Evolutionary conservation across 2,329 filamentous ascomycete genomes (phyloP).

Genomic region (Alternaria brassicicola): DNA sequence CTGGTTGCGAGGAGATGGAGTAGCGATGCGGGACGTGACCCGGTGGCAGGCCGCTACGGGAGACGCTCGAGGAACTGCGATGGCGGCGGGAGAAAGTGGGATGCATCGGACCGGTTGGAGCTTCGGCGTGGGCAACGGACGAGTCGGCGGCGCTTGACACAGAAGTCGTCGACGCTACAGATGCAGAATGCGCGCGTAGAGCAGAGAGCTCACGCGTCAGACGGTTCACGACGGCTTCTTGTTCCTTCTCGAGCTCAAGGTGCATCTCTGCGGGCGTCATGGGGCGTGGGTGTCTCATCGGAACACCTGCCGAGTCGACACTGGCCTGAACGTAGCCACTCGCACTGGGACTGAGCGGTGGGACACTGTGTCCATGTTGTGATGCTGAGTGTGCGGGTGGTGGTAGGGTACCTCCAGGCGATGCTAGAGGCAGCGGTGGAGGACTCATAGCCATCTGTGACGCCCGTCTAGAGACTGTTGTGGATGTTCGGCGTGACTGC

Average conservation of each 20-base stretch:
- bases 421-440: conserved; percentile 50
- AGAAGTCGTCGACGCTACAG: conserved; percentile 62
- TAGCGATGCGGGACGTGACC: conserved; percentile 37
- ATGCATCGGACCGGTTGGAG: conserved; percentile 56
- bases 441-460: conserved; percentile 57
- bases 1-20: conserved; percentile 41
- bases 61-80: conserved; percentile 62
- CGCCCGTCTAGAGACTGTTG: conserved; percentile 34
- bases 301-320: conserved; percentile 60
- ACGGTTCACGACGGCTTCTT: conserved; percentile 93
- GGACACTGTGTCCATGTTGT: conserved; percentile 43
- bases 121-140: conserved; percentile 49
- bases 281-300: conserved; percentile 83
- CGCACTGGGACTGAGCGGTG: conserved; percentile 44
- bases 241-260: conserved; percentile 88
- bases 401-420: conserved; percentile 42
- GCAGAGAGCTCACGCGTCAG: conserved; percentile 86
- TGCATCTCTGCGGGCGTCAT: conserved; percentile 89
- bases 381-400: conserved; percentile 16
- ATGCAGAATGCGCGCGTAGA: conserved; percentile 73
- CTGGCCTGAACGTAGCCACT: conserved; percentile 30
- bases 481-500: conserved; percentile 32
- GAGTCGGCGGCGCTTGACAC: conserved; percentile 53
- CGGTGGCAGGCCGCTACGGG: conserved; percentile 40
- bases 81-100: conserved; percentile 62